phyloP scores from a whole-genome alignment of 129 eudicot genomes.

The Pittosporum tobira region DNA sequence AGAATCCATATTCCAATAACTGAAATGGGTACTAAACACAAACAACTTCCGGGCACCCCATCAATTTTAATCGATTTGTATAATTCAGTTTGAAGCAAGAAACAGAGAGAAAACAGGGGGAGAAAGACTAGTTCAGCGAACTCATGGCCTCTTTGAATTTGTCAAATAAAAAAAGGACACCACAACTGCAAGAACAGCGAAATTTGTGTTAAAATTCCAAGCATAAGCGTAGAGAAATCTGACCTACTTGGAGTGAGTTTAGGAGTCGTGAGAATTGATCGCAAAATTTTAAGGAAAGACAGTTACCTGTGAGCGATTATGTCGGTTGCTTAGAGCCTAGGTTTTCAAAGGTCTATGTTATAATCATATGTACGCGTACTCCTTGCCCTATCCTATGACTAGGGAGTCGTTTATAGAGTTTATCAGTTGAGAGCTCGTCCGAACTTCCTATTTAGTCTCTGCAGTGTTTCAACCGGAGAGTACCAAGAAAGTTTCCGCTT shows the following conservation, averaged over 20 bases:
- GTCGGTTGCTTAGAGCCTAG: slow-evolving; percentile 11
- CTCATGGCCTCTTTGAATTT: slow-evolving; percentile 39
- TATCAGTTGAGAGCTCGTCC: no score
- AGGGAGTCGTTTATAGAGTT: no score
- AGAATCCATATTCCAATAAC: slow-evolving; percentile 36
- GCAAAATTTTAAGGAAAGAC: slow-evolving; percentile 20
- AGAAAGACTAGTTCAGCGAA: slow-evolving; percentile 13
- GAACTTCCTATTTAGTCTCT: no score
- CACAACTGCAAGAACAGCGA: slow-evolving; percentile 20
- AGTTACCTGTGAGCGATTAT: slow-evolving; percentile 32
- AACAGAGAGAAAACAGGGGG: slow-evolving; percentile 14
- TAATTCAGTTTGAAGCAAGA: slow-evolving; percentile 37
- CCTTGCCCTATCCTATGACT: no score
- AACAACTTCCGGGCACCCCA: slow-evolving; percentile 17
- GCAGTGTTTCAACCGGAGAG: no score
- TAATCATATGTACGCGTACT: no score
- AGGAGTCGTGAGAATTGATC: slow-evolving; percentile 19
- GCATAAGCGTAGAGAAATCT: background rate
- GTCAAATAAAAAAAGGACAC: slow-evolving; percentile 31
- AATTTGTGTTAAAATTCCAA: slow-evolving; percentile 7
- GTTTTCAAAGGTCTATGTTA: slow-evolving; percentile 5
- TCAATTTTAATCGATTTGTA: slow-evolving; percentile 24
- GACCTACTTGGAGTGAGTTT: slow-evolving; percentile 36
- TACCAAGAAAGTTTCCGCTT: no score
- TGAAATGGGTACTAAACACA: slow-evolving; percentile 16